A percentile compares a stretch with the other conserved stretches of the same genome.
Evolutionary conservation across 1,284 basidiomycete genomes (phyloP).

Genomic region (Afroboletus lepidellus): DNA sequence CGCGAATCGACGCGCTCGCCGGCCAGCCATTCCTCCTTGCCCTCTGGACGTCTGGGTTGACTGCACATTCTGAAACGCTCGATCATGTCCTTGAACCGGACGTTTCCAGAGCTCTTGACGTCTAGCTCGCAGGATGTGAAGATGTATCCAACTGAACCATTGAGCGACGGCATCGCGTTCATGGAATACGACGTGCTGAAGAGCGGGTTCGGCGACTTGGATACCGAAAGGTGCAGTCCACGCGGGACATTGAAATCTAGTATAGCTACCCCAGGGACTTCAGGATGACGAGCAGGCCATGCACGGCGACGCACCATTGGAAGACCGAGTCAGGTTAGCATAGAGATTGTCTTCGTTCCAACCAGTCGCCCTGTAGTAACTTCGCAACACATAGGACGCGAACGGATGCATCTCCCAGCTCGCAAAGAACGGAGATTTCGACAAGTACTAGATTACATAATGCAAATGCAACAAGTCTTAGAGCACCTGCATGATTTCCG

Average conservation of each 20-base stretch:
- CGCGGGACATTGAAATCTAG: conserved; percentile 82
- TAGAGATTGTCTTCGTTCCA: conserved; percentile 98
- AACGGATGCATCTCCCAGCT: conserved; percentile 69
- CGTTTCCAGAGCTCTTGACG: conserved; percentile 67
- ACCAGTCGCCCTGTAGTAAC: conserved; percentile 86
- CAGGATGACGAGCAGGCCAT: conserved; percentile 1
- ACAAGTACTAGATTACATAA: conserved; percentile 16
- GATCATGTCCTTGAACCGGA: conserved; percentile 86
- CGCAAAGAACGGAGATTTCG: neutral
- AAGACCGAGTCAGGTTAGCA: conserved; percentile 86
- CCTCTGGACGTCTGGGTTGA: conserved; percentile 72
- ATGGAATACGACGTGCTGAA: conserved; percentile 92
- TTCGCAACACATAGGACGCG: conserved; percentile 83
- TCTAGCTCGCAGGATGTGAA: conserved; percentile 83
- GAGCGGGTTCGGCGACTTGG: conserved; percentile 85
- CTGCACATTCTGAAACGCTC: conserved; percentile 82
- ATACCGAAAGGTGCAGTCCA: conserved; percentile 79
- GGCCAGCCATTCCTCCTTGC: conserved; percentile 75
- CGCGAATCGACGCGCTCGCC: conserved; percentile 76
- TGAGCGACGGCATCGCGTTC: conserved; percentile 87
- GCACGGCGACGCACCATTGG: conserved; percentile 60
- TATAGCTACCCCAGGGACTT: conserved; percentile 52
- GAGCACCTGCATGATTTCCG: conserved; percentile 34
- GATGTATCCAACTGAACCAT: conserved; percentile 92
- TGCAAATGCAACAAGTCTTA: neutral